Base-by-base conservation (phyloP, 257 asterid species). In the Scutellaria baicalensis region DNA sequence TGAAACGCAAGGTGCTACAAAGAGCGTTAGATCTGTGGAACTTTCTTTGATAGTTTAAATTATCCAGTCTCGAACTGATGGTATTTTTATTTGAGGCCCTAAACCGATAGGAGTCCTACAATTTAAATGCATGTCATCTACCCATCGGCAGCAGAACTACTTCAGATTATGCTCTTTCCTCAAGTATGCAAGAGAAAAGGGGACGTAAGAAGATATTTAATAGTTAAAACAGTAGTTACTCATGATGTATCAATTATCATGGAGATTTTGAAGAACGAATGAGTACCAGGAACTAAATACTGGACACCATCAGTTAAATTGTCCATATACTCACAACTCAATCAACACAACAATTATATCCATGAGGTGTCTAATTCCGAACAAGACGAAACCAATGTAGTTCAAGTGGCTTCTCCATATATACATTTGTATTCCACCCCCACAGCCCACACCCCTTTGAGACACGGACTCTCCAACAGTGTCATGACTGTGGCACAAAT, bases 381-480 rank as follows among this genome's bases (percentile, higher is more conserved):
- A 17, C 40, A 39, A 70, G n/a, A 23, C 27, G 0, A 31, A 54
- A 20, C 21, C 50, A 54, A 4, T 42, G 60, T 48, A 14, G 44
- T 33, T 49, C 10, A 12, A 52, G 60, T 18, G 59, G 66, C 52
- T 31, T 68, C 42, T 67, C 64, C 59, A 13, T 59, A n/a, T 6
- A 58, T 39, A 38, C 64, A 66, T 59, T 56, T 51, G 61, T 40
- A 64, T 65, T 27, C n/a, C 74, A 27, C 31, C 59, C 35, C 40
- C 61, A 13, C 8, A 2, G 7, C 49, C 20, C 43, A 40, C 18
- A 17, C 75, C 49, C 20, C 35, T 10, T 33, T 44, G 54, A 43
- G 58, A 44, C 50, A 57, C 13, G 35, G 36, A 55, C 16, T 56
- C 27, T 3, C 69, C 63, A 47, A 48, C 62, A 40, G 33, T 47